A percentile compares a stretch with the other conserved stretches of the same genome.
These are phyloP conservation scores for Tuber brumale DNA, from an alignment of 495 filamentous ascomycete genomes.

Conservation along the genomic window DNA sequence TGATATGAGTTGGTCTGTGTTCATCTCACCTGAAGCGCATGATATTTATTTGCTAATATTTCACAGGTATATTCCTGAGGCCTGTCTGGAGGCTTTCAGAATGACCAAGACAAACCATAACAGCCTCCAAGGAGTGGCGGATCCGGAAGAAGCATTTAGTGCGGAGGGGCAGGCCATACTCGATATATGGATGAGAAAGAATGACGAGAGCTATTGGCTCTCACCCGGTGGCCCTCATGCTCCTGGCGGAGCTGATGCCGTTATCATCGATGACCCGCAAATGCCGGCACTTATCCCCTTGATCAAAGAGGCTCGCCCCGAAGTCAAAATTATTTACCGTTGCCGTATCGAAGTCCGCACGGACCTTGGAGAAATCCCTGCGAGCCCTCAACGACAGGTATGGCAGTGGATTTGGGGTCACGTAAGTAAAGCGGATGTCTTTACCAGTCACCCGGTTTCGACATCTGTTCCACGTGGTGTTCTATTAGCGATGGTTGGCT, in stretches of 20 bases:
- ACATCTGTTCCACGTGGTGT: slow-evolving; percentile 68
- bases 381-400: slow-evolving; percentile 62
- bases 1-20: slow-evolving; percentile 67
- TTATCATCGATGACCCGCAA: slow-evolving; percentile 82
- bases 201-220: slow-evolving; percentile 72
- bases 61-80: slow-evolving; percentile 67
- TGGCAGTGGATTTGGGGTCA: slow-evolving; percentile 73
- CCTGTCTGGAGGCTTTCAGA: slow-evolving; percentile 73
- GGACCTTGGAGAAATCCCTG: slow-evolving; percentile 57
- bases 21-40: slow-evolving; percentile 17
- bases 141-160: slow-evolving; percentile 57
- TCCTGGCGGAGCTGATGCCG: slow-evolving; percentile 75
- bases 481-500: slow-evolving; percentile 60
- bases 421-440: slow-evolving; percentile 66
- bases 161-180: slow-evolving; percentile 52
- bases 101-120: slow-evolving; percentile 91
- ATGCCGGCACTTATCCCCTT: slow-evolving; percentile 77
- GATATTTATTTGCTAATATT: slow-evolving; percentile 10
- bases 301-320: slow-evolving; percentile 62
- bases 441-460: slow-evolving; percentile 76
- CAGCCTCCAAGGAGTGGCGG: slow-evolving; percentile 76
- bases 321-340: slow-evolving; percentile 71
- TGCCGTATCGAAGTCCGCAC: slow-evolving; percentile 80
- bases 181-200: slow-evolving; percentile 68
- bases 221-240: slow-evolving; percentile 61